Conservation (phyloP, 257 asterid genomes). For the Paulownia fortunei region DNA sequence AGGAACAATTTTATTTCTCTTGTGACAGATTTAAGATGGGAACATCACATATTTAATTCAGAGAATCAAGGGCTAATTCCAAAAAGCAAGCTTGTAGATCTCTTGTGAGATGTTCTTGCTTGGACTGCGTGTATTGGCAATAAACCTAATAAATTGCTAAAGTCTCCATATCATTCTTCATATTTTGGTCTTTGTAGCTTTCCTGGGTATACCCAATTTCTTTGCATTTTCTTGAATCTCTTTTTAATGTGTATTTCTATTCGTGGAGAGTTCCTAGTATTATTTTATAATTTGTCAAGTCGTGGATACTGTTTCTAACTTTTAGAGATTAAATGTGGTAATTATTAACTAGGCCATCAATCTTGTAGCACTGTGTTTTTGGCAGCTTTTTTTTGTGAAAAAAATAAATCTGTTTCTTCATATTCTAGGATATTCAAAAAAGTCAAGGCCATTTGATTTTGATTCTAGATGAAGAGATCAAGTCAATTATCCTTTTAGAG, state of each 20-base stretch:
- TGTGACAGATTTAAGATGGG: slow-evolving; percentile 33
- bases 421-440: not conserved
- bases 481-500: not conserved
- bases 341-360: not conserved
- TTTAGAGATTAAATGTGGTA: not conserved
- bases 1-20: slow-evolving; percentile 14
- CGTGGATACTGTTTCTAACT: not conserved
- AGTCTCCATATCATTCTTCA: not conserved
- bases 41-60: slow-evolving; percentile 3
- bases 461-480: not conserved
- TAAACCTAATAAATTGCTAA: not conserved
- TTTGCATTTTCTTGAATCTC: not conserved
- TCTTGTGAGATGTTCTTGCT: slow-evolving; percentile 7
- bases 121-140: not conserved
- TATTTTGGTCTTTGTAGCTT: too few relatives aligned
- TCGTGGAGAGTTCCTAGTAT: not conserved
- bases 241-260: not conserved
- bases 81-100: not conserved
- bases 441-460: not conserved
- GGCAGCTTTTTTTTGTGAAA: not conserved
- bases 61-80: not conserved
- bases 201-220: not conserved
- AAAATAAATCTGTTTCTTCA: not conserved
- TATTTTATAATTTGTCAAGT: not conserved
- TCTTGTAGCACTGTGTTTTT: not conserved